phyloP scores from a whole-genome alignment of 2,329 filamentous ascomycete genomes.

The Fusarium pseudograminearum region DNA sequence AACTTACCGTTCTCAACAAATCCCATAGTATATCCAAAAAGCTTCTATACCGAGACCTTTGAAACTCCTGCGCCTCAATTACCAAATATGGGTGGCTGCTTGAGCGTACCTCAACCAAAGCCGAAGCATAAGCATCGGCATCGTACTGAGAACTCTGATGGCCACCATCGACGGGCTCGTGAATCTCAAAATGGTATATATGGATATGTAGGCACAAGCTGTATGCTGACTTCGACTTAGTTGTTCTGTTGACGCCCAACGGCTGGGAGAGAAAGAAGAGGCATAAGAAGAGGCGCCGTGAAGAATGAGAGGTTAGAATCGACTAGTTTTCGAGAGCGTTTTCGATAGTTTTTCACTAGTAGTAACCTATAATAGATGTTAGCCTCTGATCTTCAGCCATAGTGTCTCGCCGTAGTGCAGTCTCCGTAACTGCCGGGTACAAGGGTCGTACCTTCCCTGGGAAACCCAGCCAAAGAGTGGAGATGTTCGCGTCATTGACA shows the following conservation, averaged over 20 bases:
- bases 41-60: not conserved
- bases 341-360: not conserved
- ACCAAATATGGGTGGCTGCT: conserved; percentile 21
- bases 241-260: not conserved
- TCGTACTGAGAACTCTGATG: not conserved
- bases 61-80: not conserved
- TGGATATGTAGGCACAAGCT: not conserved
- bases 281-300: not conserved
- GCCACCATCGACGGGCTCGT: not conserved
- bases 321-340: not conserved
- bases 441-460: conserved; percentile 3
- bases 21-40: not conserved
- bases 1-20: not conserved
- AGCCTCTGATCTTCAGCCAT: not conserved
- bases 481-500: conserved; percentile 41
- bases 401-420: not conserved
- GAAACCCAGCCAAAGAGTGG: conserved; percentile 30
- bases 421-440: conserved; percentile 2
- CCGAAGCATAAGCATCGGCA: not conserved
- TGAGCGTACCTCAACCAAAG: conserved; percentile 4
- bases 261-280: not conserved
- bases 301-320: not conserved
- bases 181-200: not conserved
- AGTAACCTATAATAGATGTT: not conserved
- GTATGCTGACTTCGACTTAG: not conserved